A percentile compares a stretch with the other conserved stretches of the same genome.
Evolutionary conservation across 805 yeast species (phyloP).

Genomic region (Nakazawaea populi): DNA sequence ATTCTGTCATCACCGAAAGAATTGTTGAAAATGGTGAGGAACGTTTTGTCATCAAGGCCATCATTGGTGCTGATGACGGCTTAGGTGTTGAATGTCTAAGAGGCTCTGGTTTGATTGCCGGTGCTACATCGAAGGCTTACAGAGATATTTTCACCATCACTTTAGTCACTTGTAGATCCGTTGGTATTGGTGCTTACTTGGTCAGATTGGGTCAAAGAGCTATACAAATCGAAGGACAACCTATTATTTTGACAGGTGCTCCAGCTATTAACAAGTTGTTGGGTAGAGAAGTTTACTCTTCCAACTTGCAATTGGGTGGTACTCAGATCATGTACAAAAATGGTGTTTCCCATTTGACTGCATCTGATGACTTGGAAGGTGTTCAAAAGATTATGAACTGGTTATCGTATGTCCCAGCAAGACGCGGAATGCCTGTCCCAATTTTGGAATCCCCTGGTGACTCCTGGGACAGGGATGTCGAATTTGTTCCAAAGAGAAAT

Average conservation of each 20-base stretch:
- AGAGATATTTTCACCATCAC: slow-evolving; percentile 96
- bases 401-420: slow-evolving; percentile 92
- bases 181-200: slow-evolving; percentile 98
- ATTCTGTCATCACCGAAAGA: slow-evolving; percentile 67
- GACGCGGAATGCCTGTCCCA: slow-evolving; percentile 87
- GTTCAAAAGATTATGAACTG: slow-evolving; percentile 91
- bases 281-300: slow-evolving; percentile 95
- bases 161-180: slow-evolving; percentile 99
- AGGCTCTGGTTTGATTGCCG: slow-evolving; percentile 98
- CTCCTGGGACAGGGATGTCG: slow-evolving; percentile 91
- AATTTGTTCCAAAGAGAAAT: slow-evolving; percentile 63
- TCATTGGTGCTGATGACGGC: slow-evolving; percentile 93
- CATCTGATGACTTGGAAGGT: slow-evolving; percentile 95
- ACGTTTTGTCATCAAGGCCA: slow-evolving; percentile 73
- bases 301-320: slow-evolving; percentile 97
- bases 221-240: slow-evolving; percentile 97
- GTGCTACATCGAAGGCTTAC: slow-evolving; percentile 97
- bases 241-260: slow-evolving; percentile 97
- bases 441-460: slow-evolving; percentile 69
- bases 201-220: slow-evolving; percentile 99
- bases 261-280: slow-evolving; percentile 95
- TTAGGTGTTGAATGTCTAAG: slow-evolving; percentile 97
- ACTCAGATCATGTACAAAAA: slow-evolving; percentile 97
- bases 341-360: slow-evolving; percentile 98
- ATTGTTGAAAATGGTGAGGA: slow-evolving; percentile 81